These are phyloP conservation scores for Pleurozium schreberi DNA, from an alignment of 225 moss, liverwort and hornwort species.

Conservation along the genomic window DNA sequence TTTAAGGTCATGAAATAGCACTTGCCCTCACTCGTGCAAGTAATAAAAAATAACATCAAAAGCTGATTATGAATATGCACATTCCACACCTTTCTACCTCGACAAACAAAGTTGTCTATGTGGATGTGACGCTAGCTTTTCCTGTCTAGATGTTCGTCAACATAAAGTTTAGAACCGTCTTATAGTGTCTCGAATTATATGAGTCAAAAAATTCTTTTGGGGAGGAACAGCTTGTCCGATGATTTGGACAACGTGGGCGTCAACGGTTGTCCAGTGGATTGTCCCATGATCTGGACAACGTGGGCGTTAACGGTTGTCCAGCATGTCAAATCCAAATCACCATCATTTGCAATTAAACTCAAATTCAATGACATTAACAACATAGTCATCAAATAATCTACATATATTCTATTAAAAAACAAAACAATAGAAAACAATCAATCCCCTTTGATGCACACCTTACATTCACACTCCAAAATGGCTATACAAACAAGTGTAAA, in stretches of 20 bases:
- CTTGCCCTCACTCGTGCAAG: not conserved
- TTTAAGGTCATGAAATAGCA: not conserved
- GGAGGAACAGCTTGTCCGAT: too few relatives aligned
- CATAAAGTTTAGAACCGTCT: too few relatives aligned
- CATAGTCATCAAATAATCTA: not conserved
- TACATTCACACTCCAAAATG: not conserved
- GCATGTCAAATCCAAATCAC: not conserved
- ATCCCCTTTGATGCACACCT: accelerated
- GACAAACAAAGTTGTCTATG: too few relatives aligned
- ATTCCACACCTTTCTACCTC: not conserved
- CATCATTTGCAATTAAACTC: not conserved
- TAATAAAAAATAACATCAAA: not conserved
- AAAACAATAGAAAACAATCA: not conserved
- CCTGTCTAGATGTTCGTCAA: too few relatives aligned
- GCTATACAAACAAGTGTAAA: not conserved
- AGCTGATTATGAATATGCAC: not conserved
- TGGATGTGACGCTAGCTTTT: too few relatives aligned
- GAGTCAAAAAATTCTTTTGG: too few relatives aligned
- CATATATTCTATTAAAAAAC: too few relatives aligned
- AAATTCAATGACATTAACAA: not conserved
- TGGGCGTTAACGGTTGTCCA: too few relatives aligned
- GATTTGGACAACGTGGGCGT: too few relatives aligned
- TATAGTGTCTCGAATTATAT: too few relatives aligned
- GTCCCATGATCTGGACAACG: too few relatives aligned
- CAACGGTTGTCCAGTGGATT: too few relatives aligned